Conservation (phyloP, 2,329 filamentous ascomycete species). For the Epichloe glyceriae region DNA sequence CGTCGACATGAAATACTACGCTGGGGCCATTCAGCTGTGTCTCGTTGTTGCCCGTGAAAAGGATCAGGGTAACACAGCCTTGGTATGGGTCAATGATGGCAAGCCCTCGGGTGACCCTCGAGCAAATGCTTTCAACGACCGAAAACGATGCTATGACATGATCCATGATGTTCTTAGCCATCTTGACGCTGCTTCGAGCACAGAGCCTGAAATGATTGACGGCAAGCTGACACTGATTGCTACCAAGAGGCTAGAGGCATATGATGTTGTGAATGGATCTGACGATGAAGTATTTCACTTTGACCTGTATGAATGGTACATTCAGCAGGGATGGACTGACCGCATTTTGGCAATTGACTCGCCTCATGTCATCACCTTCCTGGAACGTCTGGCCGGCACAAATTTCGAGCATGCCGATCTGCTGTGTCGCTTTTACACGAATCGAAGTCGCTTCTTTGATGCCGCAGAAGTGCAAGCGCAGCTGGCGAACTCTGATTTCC, state of each 20-base stretch:
- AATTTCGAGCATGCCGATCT: conserved; percentile 75
- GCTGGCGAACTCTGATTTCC: conserved; percentile 72
- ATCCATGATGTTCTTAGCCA: conserved; percentile 69
- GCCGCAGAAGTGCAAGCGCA: conserved; percentile 77
- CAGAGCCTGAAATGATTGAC: conserved; percentile 61
- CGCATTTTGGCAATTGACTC: conserved; percentile 76
- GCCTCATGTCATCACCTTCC: conserved; percentile 73
- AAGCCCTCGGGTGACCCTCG: conserved; percentile 60
- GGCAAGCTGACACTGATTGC: conserved; percentile 63
- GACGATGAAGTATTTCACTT: conserved; percentile 91
- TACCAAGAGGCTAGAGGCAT: conserved; percentile 75
- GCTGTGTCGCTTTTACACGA: conserved; percentile 84
- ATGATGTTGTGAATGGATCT: conserved; percentile 77
- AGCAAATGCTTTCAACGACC: conserved; percentile 50
- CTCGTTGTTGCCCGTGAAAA: conserved; percentile 71
- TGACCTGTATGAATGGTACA: conserved; percentile 96
- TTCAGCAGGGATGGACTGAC: conserved; percentile 71
- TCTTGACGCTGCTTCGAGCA: conserved; percentile 58
- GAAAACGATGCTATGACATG: conserved; percentile 74
- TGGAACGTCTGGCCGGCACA: conserved; percentile 60
- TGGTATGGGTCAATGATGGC: conserved; percentile 79
- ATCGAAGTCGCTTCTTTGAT: conserved; percentile 69
- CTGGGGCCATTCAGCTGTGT: conserved; percentile 80
- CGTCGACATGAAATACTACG: conserved; percentile 73
- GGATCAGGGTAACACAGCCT: conserved; percentile 75